Evolutionary conservation across 2,329 filamentous ascomycete species (phyloP), one percentile per base, ranked within the genome.

Genomic region (Acrocalymma vagum): DNA sequence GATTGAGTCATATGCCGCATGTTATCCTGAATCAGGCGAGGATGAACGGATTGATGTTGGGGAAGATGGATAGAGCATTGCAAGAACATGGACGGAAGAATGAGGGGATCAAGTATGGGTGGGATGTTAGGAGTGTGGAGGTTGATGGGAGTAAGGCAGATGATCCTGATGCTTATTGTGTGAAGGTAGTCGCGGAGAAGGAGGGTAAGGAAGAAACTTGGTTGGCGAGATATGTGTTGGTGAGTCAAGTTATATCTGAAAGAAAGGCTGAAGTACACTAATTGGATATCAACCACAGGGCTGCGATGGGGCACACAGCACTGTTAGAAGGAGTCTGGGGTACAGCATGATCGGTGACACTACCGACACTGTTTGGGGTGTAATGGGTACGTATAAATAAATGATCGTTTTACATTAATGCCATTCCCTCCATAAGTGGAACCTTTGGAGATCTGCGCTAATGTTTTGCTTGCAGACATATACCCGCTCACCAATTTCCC

Each of bases 1-100:
- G 81, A 0, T 70, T 86, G 31, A 84, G 79, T 34, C 78, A 80
- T 25, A 84, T 86, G 50, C 83, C 84, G 34, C 82, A 89, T 65
- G 79, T 84, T 3, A 83, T 88, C 8, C 60, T 91, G 29, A 87
- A 88, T 54, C 87, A 90, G 65, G 87, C 86, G 10, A 78, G 85
- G 3, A 82, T 89, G 53, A 87, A 90, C 56, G 73, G 32, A 71
- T 3, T 86, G 13, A 69, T 87, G 59, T 72, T 85, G 22, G 69
- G 72, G 3, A 73, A 75, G 47, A 78, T 85, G 71, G 60, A 72
- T 27, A 63, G 65, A 38, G 63, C 67, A 7, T 29, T 61, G 27
- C 49, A 42, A 34, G 52, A 52, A 29, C 46, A 55, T 17, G 48
- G 50, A 13, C 39, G 68, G 65, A 35, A 66, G 68, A 17, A 48